Percentiles rank a stretch among this genome's conserved stretches.
phyloP scores from a whole-genome alignment of 441 rosid species.

The Manihot esculenta region DNA sequence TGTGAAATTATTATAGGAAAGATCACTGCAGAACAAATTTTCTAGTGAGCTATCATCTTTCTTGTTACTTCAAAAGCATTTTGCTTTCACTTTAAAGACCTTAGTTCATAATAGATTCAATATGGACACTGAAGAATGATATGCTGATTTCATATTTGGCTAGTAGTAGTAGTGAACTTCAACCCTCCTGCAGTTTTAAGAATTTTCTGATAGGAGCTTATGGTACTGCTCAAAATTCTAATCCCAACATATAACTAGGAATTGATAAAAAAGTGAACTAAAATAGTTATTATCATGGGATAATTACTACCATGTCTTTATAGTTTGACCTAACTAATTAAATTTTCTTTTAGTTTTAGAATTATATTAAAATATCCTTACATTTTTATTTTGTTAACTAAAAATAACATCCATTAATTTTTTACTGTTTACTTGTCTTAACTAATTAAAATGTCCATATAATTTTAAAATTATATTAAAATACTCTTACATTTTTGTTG shows the following conservation, averaged over 20 bases:
- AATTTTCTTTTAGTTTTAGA: too few relatives aligned
- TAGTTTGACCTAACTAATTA: too few relatives aligned
- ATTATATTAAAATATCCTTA: too few relatives aligned
- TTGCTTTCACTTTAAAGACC: not conserved
- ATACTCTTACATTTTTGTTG: too few relatives aligned
- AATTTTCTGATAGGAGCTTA: not conserved
- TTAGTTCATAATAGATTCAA: not conserved
- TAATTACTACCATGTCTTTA: too few relatives aligned
- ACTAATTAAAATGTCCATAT: too few relatives aligned
- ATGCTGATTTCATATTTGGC: not conserved
- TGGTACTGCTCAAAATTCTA: not conserved
- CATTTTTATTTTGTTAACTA: too few relatives aligned
- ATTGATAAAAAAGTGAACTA: too few relatives aligned
- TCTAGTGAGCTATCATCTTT: not conserved
- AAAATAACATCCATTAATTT: too few relatives aligned
- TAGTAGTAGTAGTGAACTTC: not conserved
- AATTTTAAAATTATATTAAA: too few relatives aligned
- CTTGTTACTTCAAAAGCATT: not conserved
- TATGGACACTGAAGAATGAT: not conserved
- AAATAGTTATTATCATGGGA: too few relatives aligned
- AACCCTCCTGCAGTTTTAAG: not conserved
- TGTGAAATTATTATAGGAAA: conserved; percentile 54
- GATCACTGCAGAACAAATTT: conserved; percentile 43
- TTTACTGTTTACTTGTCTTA: too few relatives aligned
- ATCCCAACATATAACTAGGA: not conserved